Percentiles rank a stretch among this genome's conserved stretches.
Conservation (phyloP, 805 yeast species). For the Wickerhamiella domercqiae region DNA sequence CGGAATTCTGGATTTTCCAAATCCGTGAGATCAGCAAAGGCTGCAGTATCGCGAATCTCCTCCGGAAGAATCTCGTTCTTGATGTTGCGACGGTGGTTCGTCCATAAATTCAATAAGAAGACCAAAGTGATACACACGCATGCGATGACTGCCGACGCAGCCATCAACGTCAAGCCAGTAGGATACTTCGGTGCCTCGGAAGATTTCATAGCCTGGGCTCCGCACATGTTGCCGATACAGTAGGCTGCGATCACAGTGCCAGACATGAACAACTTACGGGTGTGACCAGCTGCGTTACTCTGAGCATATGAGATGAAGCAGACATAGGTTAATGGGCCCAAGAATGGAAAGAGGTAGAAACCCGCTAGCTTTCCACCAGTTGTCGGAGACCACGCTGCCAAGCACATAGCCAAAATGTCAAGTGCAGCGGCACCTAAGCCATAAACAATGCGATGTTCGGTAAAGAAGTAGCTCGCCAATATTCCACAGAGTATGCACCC, state of each 20-base stretch:
- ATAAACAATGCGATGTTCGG: conserved; percentile 8
- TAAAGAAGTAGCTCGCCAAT: conserved; percentile 3
- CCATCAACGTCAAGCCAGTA: conserved; percentile 45
- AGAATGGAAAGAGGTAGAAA: conserved; percentile 7
- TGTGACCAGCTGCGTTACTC: conserved; percentile 40
- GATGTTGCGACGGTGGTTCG: conserved; percentile 14
- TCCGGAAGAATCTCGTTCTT: conserved; percentile 6
- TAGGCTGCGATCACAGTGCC: conserved; percentile 34
- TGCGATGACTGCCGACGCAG: conserved; percentile 32
- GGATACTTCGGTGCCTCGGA: conserved; percentile 44
- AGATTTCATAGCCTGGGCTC: conserved; percentile 47
- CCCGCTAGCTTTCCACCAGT: conserved; percentile 11
- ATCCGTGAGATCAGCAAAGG: conserved; percentile 38
- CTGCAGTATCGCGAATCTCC: conserved; percentile 10
- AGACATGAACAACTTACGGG: conserved; percentile 37
- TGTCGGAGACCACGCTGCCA: conserved; percentile 17
- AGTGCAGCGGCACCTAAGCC: conserved; percentile 5
- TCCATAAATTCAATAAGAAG: conserved; percentile 20
- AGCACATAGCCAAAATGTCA: conserved; percentile 7
- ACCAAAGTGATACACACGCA: conserved; percentile 19
- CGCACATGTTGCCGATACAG: conserved; percentile 40
- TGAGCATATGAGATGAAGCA: conserved; percentile 22
- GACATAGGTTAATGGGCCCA: conserved; percentile 6
- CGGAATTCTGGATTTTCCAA: conserved; percentile 39
- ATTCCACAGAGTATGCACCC: conserved; percentile 9